These are phyloP conservation scores for Fonsecaea erecta DNA, from an alignment of 2,329 filamentous ascomycete genomes.

Conservation along the genomic window DNA sequence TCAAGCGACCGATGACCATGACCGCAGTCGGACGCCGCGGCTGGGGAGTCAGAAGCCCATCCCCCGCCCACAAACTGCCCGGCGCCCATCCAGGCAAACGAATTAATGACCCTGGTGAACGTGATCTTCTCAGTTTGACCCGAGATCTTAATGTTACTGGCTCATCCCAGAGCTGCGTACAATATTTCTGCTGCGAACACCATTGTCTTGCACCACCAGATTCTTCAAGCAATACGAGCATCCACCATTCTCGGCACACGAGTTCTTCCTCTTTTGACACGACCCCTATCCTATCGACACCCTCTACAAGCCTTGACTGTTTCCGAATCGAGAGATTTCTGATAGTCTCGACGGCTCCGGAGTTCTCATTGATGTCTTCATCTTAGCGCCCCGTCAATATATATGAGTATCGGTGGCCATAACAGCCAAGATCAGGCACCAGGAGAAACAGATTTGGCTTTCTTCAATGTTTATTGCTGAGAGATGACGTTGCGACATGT, in stretches of 20 bases:
- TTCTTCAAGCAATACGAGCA: no score
- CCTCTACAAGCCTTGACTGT: background rate
- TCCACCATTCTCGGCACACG: background rate
- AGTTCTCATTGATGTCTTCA: background rate
- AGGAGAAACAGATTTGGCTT: background rate
- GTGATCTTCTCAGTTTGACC: background rate
- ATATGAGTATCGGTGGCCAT: background rate
- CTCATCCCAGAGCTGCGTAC: no score
- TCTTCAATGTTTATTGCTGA: background rate
- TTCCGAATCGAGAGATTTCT: background rate
- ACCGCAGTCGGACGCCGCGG: constrained; percentile 3
- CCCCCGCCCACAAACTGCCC: constrained; percentile 1
- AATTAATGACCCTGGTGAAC: background rate
- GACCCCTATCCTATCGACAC: background rate
- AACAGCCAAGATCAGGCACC: background rate
- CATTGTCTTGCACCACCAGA: background rate
- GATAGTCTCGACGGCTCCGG: background rate
- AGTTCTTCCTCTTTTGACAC: background rate
- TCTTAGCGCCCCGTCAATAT: background rate
- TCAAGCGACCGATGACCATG: constrained; percentile 12
- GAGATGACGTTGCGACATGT: background rate
- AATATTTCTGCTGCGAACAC: background rate
- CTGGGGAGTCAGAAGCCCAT: constrained; percentile 12
- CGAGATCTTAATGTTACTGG: background rate
- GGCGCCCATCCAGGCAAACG: no score